A percentile compares a stretch with the other conserved stretches of the same genome.
These are phyloP conservation scores for Fonsecaea pugnacius DNA, from an alignment of 2,329 filamentous ascomycete species.

Conservation along the genomic window DNA sequence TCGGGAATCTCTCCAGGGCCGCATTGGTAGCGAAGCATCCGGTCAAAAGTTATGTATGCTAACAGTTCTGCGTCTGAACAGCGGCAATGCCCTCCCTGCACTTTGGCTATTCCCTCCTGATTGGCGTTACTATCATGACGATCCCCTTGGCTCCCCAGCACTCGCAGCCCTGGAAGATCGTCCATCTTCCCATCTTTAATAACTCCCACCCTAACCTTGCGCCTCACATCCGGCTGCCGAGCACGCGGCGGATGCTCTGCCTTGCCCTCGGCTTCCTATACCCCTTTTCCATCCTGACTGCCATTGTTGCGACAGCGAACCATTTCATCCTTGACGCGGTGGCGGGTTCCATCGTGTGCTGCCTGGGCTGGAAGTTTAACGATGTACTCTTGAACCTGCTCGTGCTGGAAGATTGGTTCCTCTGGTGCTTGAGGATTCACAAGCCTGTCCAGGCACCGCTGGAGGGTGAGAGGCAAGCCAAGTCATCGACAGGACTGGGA, in stretches of 20 bases:
- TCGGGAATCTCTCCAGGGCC: not conserved
- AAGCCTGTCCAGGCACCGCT: constrained; percentile 55
- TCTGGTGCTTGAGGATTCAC: constrained; percentile 66
- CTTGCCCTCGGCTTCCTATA: constrained; percentile 64
- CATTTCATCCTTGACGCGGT: constrained; percentile 74
- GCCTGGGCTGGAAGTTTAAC: constrained; percentile 64
- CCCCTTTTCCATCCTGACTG: constrained; percentile 66
- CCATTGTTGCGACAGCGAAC: constrained; percentile 73
- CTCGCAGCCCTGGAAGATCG: constrained; percentile 34
- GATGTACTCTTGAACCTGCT: constrained; percentile 64
- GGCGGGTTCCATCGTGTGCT: constrained; percentile 68
- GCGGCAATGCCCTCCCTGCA: constrained; percentile 75
- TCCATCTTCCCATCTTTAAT: constrained; percentile 42
- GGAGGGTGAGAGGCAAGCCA: not conserved
- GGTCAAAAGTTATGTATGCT: constrained; percentile 11
- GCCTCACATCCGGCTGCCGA: constrained; percentile 49
- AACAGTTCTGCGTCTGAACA: constrained; percentile 42
- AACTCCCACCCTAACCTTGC: constrained; percentile 36
- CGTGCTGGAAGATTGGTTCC: constrained; percentile 69
- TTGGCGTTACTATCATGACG: constrained; percentile 70
- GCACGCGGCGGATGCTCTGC: constrained; percentile 58
- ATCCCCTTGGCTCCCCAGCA: constrained; percentile 65
- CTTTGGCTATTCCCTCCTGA: constrained; percentile 75
- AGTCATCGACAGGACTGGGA: not conserved
- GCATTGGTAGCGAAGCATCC: not conserved